Conservation (phyloP, 371 early-diverging fungal species). For the Capillidium heterosporum region DNA sequence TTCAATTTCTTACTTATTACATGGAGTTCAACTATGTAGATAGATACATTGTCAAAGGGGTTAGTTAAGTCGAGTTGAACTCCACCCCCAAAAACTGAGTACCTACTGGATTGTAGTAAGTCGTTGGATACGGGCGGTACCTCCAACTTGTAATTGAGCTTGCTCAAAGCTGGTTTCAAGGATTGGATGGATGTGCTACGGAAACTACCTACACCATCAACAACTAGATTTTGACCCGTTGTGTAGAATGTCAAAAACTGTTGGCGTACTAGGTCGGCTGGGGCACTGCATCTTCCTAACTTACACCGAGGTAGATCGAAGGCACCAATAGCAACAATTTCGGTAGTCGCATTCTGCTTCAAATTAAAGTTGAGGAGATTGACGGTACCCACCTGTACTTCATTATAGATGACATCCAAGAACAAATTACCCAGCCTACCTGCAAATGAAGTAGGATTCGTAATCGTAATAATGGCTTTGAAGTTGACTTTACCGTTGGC, state of each 20-base stretch:
- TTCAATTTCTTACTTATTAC: background rate
- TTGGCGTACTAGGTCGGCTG: background rate
- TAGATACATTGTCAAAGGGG: background rate
- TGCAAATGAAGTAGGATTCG: conserved; percentile 1
- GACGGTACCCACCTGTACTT: background rate
- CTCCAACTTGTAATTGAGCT: background rate
- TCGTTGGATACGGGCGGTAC: background rate
- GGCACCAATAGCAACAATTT: background rate
- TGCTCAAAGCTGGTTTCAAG: background rate
- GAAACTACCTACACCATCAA: background rate
- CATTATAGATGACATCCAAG: background rate
- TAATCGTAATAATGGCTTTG: background rate
- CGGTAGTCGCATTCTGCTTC: background rate
- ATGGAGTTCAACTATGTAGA: background rate
- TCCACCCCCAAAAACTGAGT: background rate
- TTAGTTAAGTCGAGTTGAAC: background rate
- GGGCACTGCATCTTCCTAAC: background rate
- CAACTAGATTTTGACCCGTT: background rate
- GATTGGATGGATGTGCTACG: background rate
- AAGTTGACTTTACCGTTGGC: background rate
- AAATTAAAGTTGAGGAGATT: background rate
- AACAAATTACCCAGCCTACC: background rate
- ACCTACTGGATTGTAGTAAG: background rate
- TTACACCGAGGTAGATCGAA: background rate
- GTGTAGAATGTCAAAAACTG: background rate